Conservation (phyloP, 2,329 filamentous ascomycete genomes). For the Ophiostoma sp. region DNA sequence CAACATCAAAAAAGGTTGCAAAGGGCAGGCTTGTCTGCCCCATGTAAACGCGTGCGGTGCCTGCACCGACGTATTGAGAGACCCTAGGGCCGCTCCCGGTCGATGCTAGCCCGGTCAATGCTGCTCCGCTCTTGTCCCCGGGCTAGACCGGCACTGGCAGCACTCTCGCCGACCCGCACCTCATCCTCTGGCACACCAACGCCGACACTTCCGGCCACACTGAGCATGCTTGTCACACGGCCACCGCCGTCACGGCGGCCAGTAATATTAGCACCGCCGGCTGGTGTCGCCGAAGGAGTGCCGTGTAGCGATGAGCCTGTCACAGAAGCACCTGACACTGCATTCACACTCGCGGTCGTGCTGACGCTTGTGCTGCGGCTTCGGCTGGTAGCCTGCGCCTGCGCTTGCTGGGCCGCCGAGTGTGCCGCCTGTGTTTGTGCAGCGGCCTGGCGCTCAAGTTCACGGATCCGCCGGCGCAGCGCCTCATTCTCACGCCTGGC, state of each 20-base stretch:
- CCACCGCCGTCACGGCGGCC: slow-evolving; percentile 42
- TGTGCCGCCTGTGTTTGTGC: not conserved
- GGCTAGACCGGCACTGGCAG: slow-evolving; percentile 43
- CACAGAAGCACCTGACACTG: slow-evolving; percentile 31
- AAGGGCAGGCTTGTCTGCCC: not conserved
- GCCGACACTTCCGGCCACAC: slow-evolving; percentile 37
- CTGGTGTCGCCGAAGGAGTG: slow-evolving; percentile 23
- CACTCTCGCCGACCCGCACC: slow-evolving; percentile 57
- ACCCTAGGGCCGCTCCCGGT: not conserved
- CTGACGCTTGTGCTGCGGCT: slow-evolving; percentile 48
- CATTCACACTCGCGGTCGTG: slow-evolving; percentile 48
- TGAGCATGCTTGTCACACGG: slow-evolving; percentile 43
- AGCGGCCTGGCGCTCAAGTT: slow-evolving; percentile 47
- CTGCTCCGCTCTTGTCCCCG: slow-evolving; percentile 20
- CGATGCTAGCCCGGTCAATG: not conserved
- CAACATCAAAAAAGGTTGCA: not conserved
- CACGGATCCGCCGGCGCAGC: slow-evolving; percentile 55
- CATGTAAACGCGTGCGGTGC: not conserved
- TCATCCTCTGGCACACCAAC: slow-evolving; percentile 56
- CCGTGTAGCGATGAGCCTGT: slow-evolving; percentile 31
- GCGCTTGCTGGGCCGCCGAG: slow-evolving; percentile 21
- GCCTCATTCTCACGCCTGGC: slow-evolving; percentile 60
- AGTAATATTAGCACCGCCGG: slow-evolving; percentile 41
- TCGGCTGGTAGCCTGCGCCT: slow-evolving; percentile 32
- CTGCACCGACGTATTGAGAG: not conserved